Base-by-base conservation (phyloP, 805 yeast species). In the Cyberlindnera amylophila region DNA sequence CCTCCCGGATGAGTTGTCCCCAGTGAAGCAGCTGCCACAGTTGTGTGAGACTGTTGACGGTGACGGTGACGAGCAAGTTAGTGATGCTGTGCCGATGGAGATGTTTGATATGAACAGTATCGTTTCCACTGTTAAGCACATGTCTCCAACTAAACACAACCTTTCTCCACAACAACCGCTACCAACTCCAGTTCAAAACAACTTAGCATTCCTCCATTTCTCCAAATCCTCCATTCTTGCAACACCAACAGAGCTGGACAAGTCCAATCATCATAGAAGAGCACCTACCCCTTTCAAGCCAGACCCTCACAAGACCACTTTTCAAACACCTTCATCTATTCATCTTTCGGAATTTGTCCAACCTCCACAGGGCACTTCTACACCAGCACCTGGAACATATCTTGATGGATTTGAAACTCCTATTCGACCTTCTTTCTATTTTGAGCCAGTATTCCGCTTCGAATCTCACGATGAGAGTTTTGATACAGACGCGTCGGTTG, bases 281-380 rank as follows among this genome's bases (percentile, higher is more conserved):
- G 24, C 24, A 21, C 24, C 24, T 9, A 21, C 24, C 9, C 24
- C 24, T 9, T 21, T 21, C 24, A 6, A 21, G 24, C 6, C 9
- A 9, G 24, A 21, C 24, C 24, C 24, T 6, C 10, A 29, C 15
- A 5, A 4, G 3, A 11, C 3, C 27, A n/a, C 23, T 19, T n/a
- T 3, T 4, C 15, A 24, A 13, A 38, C 46, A 17, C 46, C 45
- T 1, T 52, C 59, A 0, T 57, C 62, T 0, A 38, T 58, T 2
- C 61, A 55, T 19, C 46, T 57, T 7, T 57, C 60, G 6, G 58
- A 55, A 15, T 57, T 58, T 39, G 54, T 49, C 5, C 59, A 53
- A 27, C 52, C 56, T 5, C 62, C 62, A 13, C 43, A 42, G 37
- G 52, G 54, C 9, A 54, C 60, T 1, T 58, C 62, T 5, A 58